These are phyloP conservation scores for Talaromyces thailandensis DNA, from an alignment of 495 filamentous ascomycete species.

Conservation along the genomic window DNA sequence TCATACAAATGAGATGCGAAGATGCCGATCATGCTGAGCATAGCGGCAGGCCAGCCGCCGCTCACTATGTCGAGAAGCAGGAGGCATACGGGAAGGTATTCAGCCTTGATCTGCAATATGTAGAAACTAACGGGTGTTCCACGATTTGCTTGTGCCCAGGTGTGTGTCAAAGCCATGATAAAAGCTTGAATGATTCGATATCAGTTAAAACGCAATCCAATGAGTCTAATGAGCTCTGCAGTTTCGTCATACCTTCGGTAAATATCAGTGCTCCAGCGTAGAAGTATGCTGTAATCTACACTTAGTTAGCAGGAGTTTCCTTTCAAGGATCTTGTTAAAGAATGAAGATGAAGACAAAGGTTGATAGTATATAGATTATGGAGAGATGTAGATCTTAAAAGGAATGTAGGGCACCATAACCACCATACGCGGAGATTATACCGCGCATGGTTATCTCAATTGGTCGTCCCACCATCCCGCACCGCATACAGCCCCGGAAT, in stretches of 20 bases:
- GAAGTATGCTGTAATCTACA: background rate
- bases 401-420: slow-evolving; percentile 86
- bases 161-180: slow-evolving; percentile 71
- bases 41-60: slow-evolving; percentile 31
- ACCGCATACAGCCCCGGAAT: slow-evolving; percentile 61
- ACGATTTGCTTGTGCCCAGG: slow-evolving; percentile 71
- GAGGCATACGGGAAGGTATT: slow-evolving; percentile 68
- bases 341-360: background rate
- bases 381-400: slow-evolving; percentile 11
- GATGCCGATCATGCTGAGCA: slow-evolving; percentile 58
- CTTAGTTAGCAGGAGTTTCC: background rate
- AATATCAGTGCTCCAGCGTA: background rate
- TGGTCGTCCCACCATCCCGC: slow-evolving; percentile 83
- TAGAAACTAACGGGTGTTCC: slow-evolving; percentile 61
- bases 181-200: slow-evolving; percentile 46
- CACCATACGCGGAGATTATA: slow-evolving; percentile 56
- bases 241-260: background rate
- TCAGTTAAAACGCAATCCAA: no score
- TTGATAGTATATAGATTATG: background rate
- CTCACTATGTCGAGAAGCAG: slow-evolving; percentile 58
- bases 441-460: slow-evolving; percentile 71
- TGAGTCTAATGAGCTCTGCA: slow-evolving; percentile 1
- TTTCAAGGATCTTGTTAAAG: background rate
- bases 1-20: slow-evolving; percentile 78
- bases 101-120: slow-evolving; percentile 66